Evolutionary conservation across 495 filamentous ascomycete species (phyloP), one percentile per base, ranked within the genome.

Genomic region (Thermothielavioides terrestris): DNA sequence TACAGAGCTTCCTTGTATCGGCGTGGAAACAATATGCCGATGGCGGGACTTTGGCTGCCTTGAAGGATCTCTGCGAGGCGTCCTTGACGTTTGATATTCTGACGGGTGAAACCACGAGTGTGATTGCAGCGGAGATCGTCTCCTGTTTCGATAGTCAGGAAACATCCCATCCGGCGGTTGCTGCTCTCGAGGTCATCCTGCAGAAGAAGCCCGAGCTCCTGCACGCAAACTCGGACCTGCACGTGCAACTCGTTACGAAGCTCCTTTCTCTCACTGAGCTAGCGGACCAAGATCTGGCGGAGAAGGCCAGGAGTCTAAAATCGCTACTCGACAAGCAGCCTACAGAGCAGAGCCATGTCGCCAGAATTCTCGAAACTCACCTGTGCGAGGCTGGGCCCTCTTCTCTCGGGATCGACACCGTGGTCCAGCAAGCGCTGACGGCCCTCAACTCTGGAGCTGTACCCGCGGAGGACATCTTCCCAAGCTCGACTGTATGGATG

Each of bases 231-330:
- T 49, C 64, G 0, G 61, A 56, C 20, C 38, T 57, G 6, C 68
- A 73, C 49, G 63, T 77, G 22, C 52, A 40, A 2, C 50, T 77
- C 6, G 63, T 76, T 22, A 65, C 71, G 0, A 68, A 58, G 10
- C 58, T 79, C 1, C 54, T 79, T 1, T 66, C 67, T 2, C 34
- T 77, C 12, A 70, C 68, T 8, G 73, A 77, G 50, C 50, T 68
- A 6, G 64, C 67, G 6, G 66, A 68, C 43, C 32, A 54, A 18
- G 42, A 42, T 0, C 30, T 65, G 2, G 54, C 64, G 7, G 55
- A 58, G 6, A 65, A 68, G 44, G 64, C 68, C 12, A 49, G 50
- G 8, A 38, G 34, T 4, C 36, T 77, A 23, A 63, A 55, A 22
- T 28, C 56, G 0, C 46, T 70, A 20, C 43, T 74, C 22, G 68